Conservation (phyloP, 2,329 filamentous ascomycete genomes). For the Piedraia hortae region DNA sequence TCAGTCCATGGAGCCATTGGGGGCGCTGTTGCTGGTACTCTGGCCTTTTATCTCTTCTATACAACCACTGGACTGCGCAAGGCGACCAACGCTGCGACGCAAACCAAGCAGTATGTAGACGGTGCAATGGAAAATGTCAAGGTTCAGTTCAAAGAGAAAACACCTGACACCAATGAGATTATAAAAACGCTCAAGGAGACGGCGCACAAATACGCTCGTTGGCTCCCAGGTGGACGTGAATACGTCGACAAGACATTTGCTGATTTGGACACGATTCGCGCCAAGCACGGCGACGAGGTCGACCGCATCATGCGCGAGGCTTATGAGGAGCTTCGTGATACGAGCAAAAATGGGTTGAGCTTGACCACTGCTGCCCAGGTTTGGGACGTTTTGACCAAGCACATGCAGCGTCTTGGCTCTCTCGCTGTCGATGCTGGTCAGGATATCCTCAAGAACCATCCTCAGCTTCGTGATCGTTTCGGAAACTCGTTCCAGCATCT, state of each 20-base stretch:
- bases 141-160: slow-evolving; percentile 22
- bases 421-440: slow-evolving; percentile 34
- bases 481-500: slow-evolving; percentile 40
- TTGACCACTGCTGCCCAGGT: slow-evolving; percentile 33
- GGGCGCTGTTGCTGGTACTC: slow-evolving; percentile 21
- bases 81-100: slow-evolving; percentile 22
- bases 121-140: slow-evolving; percentile 26
- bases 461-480: slow-evolving; percentile 42
- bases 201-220: slow-evolving; percentile 38
- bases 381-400: slow-evolving; percentile 34
- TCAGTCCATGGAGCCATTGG: slow-evolving; percentile 10
- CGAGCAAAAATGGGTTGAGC: slow-evolving; percentile 29
- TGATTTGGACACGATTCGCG: slow-evolving; percentile 38
- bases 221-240: slow-evolving; percentile 40
- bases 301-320: slow-evolving; percentile 39
- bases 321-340: slow-evolving; percentile 36
- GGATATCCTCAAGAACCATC: slow-evolving; percentile 47
- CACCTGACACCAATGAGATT: slow-evolving; percentile 37
- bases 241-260: slow-evolving; percentile 45
- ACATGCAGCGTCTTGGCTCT: slow-evolving; percentile 29
- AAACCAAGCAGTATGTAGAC: slow-evolving; percentile 30
- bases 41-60: slow-evolving; percentile 25
- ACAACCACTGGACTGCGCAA: slow-evolving; percentile 24
- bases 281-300: slow-evolving; percentile 41
- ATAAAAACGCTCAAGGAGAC: slow-evolving; percentile 36